Conservation (phyloP, 1,139 yeast genomes). For the Sugiyamaella paludigena region DNA sequence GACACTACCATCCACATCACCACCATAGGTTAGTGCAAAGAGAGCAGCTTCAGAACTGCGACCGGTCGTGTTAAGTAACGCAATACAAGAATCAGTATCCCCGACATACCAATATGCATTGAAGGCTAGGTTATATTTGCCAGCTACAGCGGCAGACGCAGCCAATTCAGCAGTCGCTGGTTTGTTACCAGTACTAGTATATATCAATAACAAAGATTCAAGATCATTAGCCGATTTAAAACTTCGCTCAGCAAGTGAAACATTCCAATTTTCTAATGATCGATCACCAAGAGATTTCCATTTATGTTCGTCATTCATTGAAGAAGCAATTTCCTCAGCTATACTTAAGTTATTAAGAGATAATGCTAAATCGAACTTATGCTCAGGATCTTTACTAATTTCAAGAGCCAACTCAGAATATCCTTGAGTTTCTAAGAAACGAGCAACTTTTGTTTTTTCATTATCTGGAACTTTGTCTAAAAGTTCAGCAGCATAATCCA, state of each 20-base stretch:
- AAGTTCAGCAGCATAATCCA: conserved; percentile 68
- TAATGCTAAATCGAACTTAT: conserved; percentile 78
- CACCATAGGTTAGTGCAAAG: conserved; percentile 72
- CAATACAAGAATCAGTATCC: conserved; percentile 61
- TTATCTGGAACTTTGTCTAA: conserved; percentile 61
- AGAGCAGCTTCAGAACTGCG: conserved; percentile 84
- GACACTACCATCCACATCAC: conserved; percentile 49
- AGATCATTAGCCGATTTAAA: conserved; percentile 79
- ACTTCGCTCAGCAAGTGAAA: conserved; percentile 75
- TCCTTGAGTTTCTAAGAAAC: conserved; percentile 93
- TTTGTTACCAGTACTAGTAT: conserved; percentile 76
- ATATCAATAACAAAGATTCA: conserved; percentile 75
- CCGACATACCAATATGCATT: conserved; percentile 88
- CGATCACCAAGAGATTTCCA: conserved; percentile 94
- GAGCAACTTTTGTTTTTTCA: conserved; percentile 77
- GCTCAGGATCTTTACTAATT: conserved; percentile 80
- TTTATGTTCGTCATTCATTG: conserved; percentile 54
- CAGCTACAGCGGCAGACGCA: conserved; percentile 58
- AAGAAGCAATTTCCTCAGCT: conserved; percentile 69
- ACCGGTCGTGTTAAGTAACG: conserved; percentile 64
- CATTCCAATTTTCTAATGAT: conserved; percentile 74
- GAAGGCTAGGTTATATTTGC: conserved; percentile 88
- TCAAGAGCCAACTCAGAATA: conserved; percentile 76
- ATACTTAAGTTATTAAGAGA: conserved; percentile 63
- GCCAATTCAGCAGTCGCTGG: conserved; percentile 58